These are phyloP conservation scores for Aspergillus sparsus DNA, from an alignment of 495 filamentous ascomycete genomes.

Conservation along the genomic window DNA sequence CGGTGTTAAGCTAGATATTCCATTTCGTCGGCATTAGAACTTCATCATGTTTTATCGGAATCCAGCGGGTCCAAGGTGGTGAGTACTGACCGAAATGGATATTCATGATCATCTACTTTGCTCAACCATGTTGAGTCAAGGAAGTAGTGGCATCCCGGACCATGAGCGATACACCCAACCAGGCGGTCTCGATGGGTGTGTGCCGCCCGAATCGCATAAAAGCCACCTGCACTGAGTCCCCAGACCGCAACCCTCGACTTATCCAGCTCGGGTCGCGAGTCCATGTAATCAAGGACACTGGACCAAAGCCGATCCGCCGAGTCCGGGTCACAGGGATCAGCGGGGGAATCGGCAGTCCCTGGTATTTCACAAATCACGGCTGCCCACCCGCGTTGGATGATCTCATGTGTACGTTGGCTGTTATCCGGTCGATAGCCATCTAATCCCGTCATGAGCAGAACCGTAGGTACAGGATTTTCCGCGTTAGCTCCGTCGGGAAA, in stretches of 20 bases:
- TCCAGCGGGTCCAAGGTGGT: not conserved
- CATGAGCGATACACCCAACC: conserved; percentile 65
- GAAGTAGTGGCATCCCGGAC: conserved; percentile 72
- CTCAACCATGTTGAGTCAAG: conserved; percentile 65
- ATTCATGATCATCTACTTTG: conserved; percentile 70
- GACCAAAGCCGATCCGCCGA: conserved; percentile 54
- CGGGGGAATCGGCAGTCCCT: conserved; percentile 77
- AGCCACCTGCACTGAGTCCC: conserved; percentile 75
- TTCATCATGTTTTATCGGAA: not conserved
- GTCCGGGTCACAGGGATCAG: conserved; percentile 55
- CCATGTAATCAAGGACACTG: conserved; percentile 69
- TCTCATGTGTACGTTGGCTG: conserved; percentile 68
- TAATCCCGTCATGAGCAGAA: conserved; percentile 73
- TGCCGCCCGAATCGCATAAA: conserved; percentile 73
- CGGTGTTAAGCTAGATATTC: conserved; percentile 51
- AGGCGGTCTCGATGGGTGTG: conserved; percentile 66
- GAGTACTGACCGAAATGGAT: conserved; percentile 66
- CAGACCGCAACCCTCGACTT: conserved; percentile 63
- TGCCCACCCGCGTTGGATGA: conserved; percentile 60
- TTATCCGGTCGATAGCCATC: conserved; percentile 82
- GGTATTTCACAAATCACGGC: conserved; percentile 71
- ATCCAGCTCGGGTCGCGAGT: conserved; percentile 57
- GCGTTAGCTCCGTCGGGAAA: conserved; percentile 48
- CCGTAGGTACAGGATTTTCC: conserved; percentile 52
- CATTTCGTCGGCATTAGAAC: too few relatives aligned